These are phyloP conservation scores for Trichosporon faecale DNA, from an alignment of 1,284 basidiomycete species.

Conservation along the genomic window DNA sequence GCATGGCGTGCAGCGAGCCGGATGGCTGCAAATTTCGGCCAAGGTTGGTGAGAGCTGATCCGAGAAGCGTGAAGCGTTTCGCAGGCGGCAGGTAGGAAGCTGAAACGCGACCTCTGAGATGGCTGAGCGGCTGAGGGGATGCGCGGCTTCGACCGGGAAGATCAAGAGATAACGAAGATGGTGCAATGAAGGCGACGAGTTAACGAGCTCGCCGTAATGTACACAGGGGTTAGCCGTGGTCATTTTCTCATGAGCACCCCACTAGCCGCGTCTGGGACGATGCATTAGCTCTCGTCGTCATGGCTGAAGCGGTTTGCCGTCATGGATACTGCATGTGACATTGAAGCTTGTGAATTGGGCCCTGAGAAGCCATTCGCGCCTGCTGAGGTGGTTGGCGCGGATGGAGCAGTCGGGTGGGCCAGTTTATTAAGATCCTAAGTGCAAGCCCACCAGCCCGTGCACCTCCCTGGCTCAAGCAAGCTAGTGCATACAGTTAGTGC, in stretches of 20 bases:
- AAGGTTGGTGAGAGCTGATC: neutral
- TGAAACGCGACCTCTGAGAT: neutral
- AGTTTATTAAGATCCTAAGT: neutral
- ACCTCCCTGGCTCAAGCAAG: neutral
- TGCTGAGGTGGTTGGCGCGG: neutral
- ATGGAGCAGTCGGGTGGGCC: neutral
- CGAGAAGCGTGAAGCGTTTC: neutral
- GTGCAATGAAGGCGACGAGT: neutral
- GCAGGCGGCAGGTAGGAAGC: neutral
- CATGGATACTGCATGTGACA: constrained; percentile 1
- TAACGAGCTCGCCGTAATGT: neutral
- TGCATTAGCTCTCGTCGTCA: neutral
- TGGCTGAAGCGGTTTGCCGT: neutral
- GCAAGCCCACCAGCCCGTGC: neutral
- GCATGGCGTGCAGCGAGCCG: neutral
- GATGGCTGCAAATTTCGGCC: too few relatives aligned
- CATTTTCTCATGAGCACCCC: neutral
- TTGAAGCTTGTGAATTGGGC: neutral
- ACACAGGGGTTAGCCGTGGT: neutral
- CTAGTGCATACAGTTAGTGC: too few relatives aligned
- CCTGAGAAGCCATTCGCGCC: neutral
- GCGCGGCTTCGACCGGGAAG: neutral
- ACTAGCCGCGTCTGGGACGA: neutral
- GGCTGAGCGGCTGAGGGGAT: neutral
- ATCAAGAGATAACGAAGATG: constrained; percentile 8